phyloP scores from a whole-genome alignment of 371 early-diverging fungal genomes.

The Rhizopus delemar region DNA sequence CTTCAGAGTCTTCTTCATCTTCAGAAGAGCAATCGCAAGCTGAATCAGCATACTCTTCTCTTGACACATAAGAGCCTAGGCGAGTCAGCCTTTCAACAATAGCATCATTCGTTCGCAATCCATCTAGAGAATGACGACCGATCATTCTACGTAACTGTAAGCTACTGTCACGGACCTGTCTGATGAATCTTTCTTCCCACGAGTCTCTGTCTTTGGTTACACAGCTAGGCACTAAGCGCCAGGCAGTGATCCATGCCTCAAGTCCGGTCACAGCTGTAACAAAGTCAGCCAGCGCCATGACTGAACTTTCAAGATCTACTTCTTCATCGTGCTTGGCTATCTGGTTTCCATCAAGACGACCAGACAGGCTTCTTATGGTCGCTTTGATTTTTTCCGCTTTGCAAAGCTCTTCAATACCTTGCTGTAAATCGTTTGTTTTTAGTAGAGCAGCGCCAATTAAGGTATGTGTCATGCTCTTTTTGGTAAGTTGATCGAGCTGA shows the following conservation, averaged over 20 bases:
- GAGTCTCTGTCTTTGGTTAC: conserved; percentile 11
- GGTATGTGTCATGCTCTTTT: conserved; percentile 24
- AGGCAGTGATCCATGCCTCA: conserved; percentile 47
- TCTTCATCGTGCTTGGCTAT: background rate
- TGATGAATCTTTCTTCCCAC: conserved; percentile 19
- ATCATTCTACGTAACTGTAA: conserved; percentile 39
- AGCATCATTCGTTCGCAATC: conserved; percentile 33
- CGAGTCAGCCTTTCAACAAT: conserved; percentile 34
- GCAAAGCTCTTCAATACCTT: conserved; percentile 29
- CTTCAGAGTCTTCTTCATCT: conserved; percentile 8
- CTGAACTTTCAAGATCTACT: conserved; percentile 35
- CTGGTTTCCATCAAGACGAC: conserved; percentile 2
- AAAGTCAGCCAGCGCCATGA: conserved; percentile 42
- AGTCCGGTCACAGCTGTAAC: conserved; percentile 38
- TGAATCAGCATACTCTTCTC: conserved; percentile 27
- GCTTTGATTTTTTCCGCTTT: conserved; percentile 27
- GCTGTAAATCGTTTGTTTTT: conserved; percentile 19
- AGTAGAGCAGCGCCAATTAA: conserved; percentile 26
- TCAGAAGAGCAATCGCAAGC: conserved; percentile 29
- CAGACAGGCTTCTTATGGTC: background rate
- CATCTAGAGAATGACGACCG: conserved; percentile 33
- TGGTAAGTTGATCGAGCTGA: conserved; percentile 25
- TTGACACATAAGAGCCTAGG: conserved; percentile 31
- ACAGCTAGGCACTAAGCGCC: conserved; percentile 19
- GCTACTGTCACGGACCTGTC: conserved; percentile 31